Conservation (phyloP, 1,284 basidiomycete species). For the Polyporus tsugae region DNA sequence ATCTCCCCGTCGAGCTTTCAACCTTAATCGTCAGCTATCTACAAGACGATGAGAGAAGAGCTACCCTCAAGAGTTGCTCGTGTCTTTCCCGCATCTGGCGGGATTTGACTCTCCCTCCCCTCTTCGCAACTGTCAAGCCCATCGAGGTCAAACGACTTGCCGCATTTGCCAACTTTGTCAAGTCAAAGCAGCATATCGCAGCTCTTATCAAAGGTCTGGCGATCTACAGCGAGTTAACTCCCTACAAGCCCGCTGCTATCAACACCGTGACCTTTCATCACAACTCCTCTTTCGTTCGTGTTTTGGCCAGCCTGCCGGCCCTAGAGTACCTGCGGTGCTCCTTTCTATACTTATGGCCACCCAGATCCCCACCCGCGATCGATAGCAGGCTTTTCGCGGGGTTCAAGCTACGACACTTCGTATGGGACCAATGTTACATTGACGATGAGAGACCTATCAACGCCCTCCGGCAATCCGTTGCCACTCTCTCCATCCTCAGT, state of each 20-base stretch:
- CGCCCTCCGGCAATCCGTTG: too few relatives aligned
- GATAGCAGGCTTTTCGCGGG: too few relatives aligned
- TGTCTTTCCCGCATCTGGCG: background rate
- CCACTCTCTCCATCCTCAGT: too few relatives aligned
- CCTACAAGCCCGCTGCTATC: background rate
- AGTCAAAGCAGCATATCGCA: too few relatives aligned
- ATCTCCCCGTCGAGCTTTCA: too few relatives aligned
- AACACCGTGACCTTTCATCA: background rate
- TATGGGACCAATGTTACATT: too few relatives aligned
- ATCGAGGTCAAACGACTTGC: too few relatives aligned
- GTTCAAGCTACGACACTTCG: too few relatives aligned
- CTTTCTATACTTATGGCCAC: background rate
- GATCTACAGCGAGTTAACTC: background rate
- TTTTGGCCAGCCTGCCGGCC: background rate
- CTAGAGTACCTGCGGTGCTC: background rate
- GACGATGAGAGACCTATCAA: too few relatives aligned
- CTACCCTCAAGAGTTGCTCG: background rate
- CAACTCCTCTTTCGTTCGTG: background rate
- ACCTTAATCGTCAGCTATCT: background rate
- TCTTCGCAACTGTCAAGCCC: background rate
- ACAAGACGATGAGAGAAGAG: background rate
- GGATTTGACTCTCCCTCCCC: background rate
- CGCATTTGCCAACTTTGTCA: too few relatives aligned
- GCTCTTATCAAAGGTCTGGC: background rate
- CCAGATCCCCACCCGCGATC: too few relatives aligned